Base-by-base conservation (phyloP, 768 basidiomycete species). In the Neoboletus brunneissimus region DNA sequence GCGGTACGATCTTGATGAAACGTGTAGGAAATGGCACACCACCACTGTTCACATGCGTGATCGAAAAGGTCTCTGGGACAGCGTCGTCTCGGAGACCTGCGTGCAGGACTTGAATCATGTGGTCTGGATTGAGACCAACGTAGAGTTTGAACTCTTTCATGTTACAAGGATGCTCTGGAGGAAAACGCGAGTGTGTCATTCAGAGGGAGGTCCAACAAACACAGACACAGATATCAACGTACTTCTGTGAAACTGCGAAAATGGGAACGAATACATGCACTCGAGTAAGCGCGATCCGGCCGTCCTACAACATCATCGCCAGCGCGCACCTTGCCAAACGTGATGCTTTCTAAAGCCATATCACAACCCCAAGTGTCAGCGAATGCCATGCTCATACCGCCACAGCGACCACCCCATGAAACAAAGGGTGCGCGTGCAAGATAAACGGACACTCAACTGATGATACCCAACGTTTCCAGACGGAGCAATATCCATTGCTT, bases 111-210 rank as follows among this genome's bases (percentile, higher is more conserved):
- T 91, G 84, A 3, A 76, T 81, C 81, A 92, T 81, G 63, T 81
- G 80, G 61, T 89, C 84, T 56, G 82, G 78, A 23, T 80, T 77
- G 38, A 80, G 72, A 7, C 89, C 91, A 20, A 85, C 81, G 55
- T 81, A 84, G 12, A 91, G 65, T 67, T 85, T 86, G 76, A 92
- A 88, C 54, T 91, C 88, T 66, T 89, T 89, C 85, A 89, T 85
- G 64, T 91, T 91, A 66, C 91, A 92, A 32, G 89, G 88, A 70
- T 91, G 89, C 20, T 80, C 89, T 91, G 57, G n/a, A 4, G 13
- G 5, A 16, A 27, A 15, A 42, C 1, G n/a, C 5, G 16, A 9
- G 23, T 18, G 20, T n/a, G 62, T 64, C 48, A 56, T 16, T 56
- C 43, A 40, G 16, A 37, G 27, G 25, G 25, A 27, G 23, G 25